A percentile compares a stretch with the other conserved stretches of the same genome.
These are phyloP conservation scores for Pyrenophora tritici-repentis DNA, from an alignment of 2,329 filamentous ascomycete genomes.

Conservation along the genomic window DNA sequence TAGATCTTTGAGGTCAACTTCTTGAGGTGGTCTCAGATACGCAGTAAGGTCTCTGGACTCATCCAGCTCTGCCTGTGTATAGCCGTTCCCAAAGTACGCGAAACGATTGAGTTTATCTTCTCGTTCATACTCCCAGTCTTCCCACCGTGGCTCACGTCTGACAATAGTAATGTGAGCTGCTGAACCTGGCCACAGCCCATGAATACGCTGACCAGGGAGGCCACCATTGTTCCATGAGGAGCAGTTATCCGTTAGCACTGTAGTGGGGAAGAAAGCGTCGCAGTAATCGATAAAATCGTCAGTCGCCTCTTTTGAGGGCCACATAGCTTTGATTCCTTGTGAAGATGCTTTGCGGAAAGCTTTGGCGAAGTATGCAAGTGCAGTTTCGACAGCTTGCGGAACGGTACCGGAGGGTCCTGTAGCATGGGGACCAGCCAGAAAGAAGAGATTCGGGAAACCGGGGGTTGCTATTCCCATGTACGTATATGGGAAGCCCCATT, in stretches of 20 bases:
- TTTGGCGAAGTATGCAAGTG: slow-evolving; percentile 68
- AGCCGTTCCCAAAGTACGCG: slow-evolving; percentile 70
- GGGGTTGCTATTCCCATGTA: slow-evolving; percentile 69
- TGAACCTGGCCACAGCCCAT: slow-evolving; percentile 72
- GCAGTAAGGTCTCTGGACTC: slow-evolving; percentile 64
- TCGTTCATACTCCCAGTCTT: slow-evolving; percentile 63
- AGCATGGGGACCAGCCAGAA: slow-evolving; percentile 58
- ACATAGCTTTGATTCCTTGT: slow-evolving; percentile 68
- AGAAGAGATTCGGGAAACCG: slow-evolving; percentile 70
- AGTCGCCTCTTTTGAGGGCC: slow-evolving; percentile 61
- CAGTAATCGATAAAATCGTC: slow-evolving; percentile 68
- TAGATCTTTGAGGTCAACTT: slow-evolving; percentile 64
- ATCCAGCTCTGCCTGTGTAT: slow-evolving; percentile 64
- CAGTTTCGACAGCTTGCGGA: slow-evolving; percentile 68
- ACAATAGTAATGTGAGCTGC: slow-evolving; percentile 66
- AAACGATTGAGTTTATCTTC: slow-evolving; percentile 57
- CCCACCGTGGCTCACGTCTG: slow-evolving; percentile 61
- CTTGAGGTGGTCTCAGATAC: slow-evolving; percentile 63
- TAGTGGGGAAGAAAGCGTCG: slow-evolving; percentile 56
- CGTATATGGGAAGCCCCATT: slow-evolving; percentile 67
- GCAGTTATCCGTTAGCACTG: slow-evolving; percentile 65
- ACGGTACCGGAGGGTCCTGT: slow-evolving; percentile 64
- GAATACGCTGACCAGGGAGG: slow-evolving; percentile 63
- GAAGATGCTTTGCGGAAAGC: slow-evolving; percentile 68
- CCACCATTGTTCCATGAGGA: slow-evolving; percentile 73